Conservation (phyloP, 345 rosid genomes). For the Gossypium stocksii region DNA sequence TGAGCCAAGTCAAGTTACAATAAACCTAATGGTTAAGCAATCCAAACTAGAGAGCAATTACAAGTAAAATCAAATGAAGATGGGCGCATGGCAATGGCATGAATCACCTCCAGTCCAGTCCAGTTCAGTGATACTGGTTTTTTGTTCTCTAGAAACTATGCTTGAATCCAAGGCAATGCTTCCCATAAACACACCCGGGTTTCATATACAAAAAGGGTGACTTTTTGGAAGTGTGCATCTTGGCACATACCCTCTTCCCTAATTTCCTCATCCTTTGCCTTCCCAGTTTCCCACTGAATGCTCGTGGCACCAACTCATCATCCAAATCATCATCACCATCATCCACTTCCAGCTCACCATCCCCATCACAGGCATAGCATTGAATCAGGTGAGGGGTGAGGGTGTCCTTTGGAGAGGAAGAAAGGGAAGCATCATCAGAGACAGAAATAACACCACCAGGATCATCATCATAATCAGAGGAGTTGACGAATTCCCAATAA, state of each 20-base stretch:
- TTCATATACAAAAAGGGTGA: conserved; percentile 28
- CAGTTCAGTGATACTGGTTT: no score
- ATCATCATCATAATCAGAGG: conserved; percentile 8
- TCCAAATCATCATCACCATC: not conserved
- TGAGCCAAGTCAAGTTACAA: no score
- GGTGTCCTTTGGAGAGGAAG: not conserved
- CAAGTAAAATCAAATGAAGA: no score
- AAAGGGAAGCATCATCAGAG: no score
- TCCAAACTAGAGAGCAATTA: no score
- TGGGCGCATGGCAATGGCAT: no score
- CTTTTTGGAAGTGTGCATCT: conserved; percentile 30
- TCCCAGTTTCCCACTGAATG: conserved; percentile 38
- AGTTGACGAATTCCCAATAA: conserved; percentile 38
- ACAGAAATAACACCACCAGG: no score
- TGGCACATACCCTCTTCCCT: conserved; percentile 43
- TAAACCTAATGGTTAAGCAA: no score
- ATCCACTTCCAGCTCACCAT: not conserved
- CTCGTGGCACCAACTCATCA: conserved; percentile 40
- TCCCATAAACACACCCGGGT: conserved; percentile 50
- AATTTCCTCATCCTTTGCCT: conserved; percentile 49
- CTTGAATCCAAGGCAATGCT: conserved; percentile 48
- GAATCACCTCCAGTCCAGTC: no score
- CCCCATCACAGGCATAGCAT: no score
- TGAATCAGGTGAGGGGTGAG: not conserved
- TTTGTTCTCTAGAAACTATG: conserved; percentile 11